Evolutionary conservation across 352 stramenopile species (phyloP).

Genomic region (Globisporangium rhizosaccharum): DNA sequence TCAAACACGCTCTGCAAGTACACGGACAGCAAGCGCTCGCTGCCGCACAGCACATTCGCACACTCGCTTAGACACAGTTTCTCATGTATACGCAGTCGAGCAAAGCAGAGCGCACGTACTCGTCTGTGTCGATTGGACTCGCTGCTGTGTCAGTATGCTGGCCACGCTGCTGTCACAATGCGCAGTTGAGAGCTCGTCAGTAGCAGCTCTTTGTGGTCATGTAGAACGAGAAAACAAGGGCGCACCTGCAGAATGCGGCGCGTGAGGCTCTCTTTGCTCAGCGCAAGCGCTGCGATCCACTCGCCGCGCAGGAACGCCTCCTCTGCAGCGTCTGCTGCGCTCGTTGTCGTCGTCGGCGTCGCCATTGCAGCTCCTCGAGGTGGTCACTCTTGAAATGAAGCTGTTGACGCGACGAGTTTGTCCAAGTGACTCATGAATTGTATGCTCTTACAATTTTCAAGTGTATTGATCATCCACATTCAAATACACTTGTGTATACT

Average conservation of each 20-base stretch:
- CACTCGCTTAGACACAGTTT: not conserved
- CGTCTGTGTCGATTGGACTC: conserved; percentile 1
- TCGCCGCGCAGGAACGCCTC: conserved; percentile 56
- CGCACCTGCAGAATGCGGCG: not conserved
- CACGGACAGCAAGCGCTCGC: conserved; percentile 52
- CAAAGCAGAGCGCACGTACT: conserved; percentile 3
- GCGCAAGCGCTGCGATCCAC: conserved; percentile 40
- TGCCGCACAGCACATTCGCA: conserved; percentile 10
- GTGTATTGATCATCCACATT: not conserved
- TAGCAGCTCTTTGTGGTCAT: not conserved
- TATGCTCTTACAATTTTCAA: not conserved
- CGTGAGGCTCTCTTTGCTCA: conserved; percentile 39
- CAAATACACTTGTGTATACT: not conserved
- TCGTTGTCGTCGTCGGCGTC: not conserved
- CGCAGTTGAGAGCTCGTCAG: conserved; percentile 2
- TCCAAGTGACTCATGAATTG: not conserved
- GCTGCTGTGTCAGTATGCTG: not conserved
- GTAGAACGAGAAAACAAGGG: no score
- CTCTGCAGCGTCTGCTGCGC: conserved; percentile 27
- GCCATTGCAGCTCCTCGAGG: not conserved
- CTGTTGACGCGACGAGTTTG: conserved; percentile 9
- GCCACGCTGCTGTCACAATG: conserved; percentile 6
- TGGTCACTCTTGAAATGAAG: not conserved
- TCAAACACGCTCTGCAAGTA: conserved; percentile 70
- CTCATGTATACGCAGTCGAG: conserved; percentile 11